phyloP scores from a whole-genome alignment of 345 rosid genomes.

The Zanthoxylum bungeanum region DNA sequence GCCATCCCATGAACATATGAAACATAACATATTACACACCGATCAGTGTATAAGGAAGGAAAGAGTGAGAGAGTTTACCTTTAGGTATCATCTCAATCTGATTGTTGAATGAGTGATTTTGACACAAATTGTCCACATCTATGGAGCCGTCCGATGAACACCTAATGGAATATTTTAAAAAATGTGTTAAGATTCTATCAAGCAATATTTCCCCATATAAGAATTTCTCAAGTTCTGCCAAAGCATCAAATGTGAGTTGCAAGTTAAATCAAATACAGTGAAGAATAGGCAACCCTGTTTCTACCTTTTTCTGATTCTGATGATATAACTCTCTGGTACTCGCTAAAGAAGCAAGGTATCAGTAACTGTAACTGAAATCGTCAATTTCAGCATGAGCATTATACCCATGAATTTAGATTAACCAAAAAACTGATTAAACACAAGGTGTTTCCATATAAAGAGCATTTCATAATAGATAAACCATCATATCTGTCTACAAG shows the following conservation, averaged over 20 bases:
- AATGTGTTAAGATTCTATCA: no score
- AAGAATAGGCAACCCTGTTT: no score
- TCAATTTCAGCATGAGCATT: not conserved
- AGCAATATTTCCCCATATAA: no score
- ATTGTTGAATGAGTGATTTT: no score
- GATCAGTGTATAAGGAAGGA: no score
- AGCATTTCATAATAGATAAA: not conserved
- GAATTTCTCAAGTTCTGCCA: not conserved
- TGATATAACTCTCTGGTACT: not conserved
- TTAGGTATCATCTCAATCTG: no score
- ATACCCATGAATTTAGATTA: not conserved
- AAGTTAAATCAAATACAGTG: not conserved
- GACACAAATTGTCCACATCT: no score
- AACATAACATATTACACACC: no score
- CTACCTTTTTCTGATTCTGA: not conserved
- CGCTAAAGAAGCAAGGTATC: not conserved
- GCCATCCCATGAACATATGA: not conserved
- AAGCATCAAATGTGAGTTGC: not conserved
- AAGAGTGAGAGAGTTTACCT: not conserved
- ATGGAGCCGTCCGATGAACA: no score
- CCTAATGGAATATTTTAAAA: no score
- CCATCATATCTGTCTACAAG: not conserved
- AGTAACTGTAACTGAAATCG: not conserved
- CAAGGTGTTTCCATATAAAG: not conserved
- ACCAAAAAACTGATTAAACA: not conserved